These are phyloP conservation scores for Cercophora newfieldiana DNA, from an alignment of 495 filamentous ascomycete species.

Conservation along the genomic window DNA sequence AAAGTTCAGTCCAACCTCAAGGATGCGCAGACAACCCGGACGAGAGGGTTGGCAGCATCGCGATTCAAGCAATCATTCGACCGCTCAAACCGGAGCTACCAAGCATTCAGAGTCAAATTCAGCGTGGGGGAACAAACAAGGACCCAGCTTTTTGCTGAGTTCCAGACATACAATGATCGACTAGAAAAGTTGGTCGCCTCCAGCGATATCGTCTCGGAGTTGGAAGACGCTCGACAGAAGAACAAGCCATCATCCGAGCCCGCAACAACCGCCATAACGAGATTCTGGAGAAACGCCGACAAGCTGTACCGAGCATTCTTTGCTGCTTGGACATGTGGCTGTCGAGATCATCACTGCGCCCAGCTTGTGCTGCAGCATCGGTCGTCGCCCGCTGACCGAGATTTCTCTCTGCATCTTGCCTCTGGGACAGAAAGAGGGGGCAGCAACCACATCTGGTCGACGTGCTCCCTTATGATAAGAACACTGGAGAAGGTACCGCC, in stretches of 20 bases:
- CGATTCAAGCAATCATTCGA: neutral
- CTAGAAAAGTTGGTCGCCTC: slow-evolving; percentile 7
- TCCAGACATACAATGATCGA: slow-evolving; percentile 2
- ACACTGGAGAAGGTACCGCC: neutral
- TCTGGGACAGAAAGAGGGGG: neutral
- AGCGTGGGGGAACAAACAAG: neutral
- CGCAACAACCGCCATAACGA: neutral
- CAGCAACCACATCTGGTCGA: neutral
- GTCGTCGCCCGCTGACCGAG: neutral
- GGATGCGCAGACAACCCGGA: neutral
- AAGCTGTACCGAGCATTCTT: slow-evolving; percentile 1
- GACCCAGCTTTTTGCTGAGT: neutral
- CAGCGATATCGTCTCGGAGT: neutral
- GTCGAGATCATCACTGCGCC: neutral
- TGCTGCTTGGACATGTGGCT: neutral
- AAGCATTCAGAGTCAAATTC: slow-evolving; percentile 3
- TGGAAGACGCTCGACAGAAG: neutral
- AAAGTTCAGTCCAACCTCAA: neutral
- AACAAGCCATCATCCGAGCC: neutral
- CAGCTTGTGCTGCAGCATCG: neutral
- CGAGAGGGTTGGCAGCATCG: neutral
- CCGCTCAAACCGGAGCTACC: neutral
- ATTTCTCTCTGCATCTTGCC: neutral
- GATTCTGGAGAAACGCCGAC: slow-evolving; percentile 3
- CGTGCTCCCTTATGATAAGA: neutral